phyloP scores from a whole-genome alignment of 805 yeast species.

The Priceomyces castillae region DNA sequence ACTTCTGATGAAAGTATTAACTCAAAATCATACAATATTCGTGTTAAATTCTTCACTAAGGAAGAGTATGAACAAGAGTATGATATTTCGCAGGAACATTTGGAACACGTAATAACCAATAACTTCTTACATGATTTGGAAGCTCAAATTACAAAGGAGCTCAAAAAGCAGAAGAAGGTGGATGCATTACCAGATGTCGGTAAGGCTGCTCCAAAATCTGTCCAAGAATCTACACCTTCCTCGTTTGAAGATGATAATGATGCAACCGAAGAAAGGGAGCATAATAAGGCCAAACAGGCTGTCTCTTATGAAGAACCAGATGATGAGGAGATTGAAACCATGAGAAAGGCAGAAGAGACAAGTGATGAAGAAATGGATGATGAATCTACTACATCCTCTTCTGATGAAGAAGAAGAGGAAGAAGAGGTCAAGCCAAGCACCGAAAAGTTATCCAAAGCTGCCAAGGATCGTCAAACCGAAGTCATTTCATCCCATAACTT shows the following conservation, averaged over 20 bases:
- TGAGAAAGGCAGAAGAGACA: conserved; percentile 78
- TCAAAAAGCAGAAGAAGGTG: conserved; percentile 70
- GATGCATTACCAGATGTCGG: conserved; percentile 64
- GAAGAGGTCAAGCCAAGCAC: conserved; percentile 8
- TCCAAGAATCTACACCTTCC: conserved; percentile 30
- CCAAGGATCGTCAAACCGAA: conserved; percentile 82
- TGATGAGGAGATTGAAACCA: conserved; percentile 89
- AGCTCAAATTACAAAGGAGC: conserved; percentile 69
- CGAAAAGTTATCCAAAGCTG: conserved; percentile 49
- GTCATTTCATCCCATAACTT: conserved; percentile 71
- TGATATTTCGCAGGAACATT: conserved; percentile 76
- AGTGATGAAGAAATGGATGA: conserved; percentile 62
- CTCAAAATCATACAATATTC: conserved; percentile 71
- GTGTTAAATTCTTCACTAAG: conserved; percentile 69
- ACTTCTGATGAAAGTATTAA: conserved; percentile 43
- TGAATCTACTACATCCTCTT: conserved; percentile 34
- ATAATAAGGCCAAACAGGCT: conserved; percentile 71
- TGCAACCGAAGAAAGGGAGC: conserved; percentile 58
- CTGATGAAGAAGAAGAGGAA: conserved; percentile 35
- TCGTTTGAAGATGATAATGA: conserved; percentile 54
- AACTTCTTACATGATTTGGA: conserved; percentile 73
- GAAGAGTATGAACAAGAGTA: conserved; percentile 83
- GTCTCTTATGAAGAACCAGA: conserved; percentile 94
- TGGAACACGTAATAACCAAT: conserved; percentile 64
- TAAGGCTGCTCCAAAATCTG: conserved; percentile 61